Evolutionary conservation across 257 asterid species (phyloP).

Genomic region (Scutellaria minor): DNA sequence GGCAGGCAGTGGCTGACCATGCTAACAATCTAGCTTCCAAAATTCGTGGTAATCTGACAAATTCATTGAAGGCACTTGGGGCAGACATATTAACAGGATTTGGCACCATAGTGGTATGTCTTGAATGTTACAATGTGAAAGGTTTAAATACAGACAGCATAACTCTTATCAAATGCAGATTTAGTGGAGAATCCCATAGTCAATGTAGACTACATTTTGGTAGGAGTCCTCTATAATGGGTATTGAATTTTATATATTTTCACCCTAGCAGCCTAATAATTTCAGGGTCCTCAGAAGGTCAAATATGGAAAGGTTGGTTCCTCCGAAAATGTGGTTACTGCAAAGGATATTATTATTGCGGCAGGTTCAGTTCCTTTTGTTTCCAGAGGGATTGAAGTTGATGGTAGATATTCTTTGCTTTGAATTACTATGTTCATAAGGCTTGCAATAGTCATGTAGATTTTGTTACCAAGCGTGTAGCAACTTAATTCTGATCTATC

Average conservation of each 20-base stretch:
- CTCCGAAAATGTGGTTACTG: conserved; percentile 44
- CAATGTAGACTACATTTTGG: conserved; percentile 7
- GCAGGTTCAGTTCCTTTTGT: conserved; percentile 65
- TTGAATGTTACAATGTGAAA: conserved; percentile 10
- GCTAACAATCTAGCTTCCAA: conserved; percentile 53
- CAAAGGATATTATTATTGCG: conserved; percentile 53
- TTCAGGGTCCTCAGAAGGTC: conserved; percentile 54
- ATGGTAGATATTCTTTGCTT: conserved; percentile 39
- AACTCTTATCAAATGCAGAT: conserved; percentile 17
- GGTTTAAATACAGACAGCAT: neutral
- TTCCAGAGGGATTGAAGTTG: conserved; percentile 58
- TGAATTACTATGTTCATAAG: conserved; percentile 7
- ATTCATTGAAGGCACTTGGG: conserved; percentile 51
- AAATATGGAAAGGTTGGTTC: conserved; percentile 48
- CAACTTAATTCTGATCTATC: conserved; percentile 21
- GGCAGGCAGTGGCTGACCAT: conserved; percentile 58
- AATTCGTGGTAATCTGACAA: conserved; percentile 48
- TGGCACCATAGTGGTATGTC: conserved; percentile 44
- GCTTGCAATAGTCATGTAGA: neutral
- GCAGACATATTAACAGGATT: conserved; percentile 52
- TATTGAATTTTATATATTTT: neutral
- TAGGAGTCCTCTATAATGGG: neutral
- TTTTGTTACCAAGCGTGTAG: conserved; percentile 14
- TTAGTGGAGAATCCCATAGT: conserved; percentile 5
- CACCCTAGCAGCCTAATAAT: conserved; percentile 17